Base-by-base conservation (phyloP, 345 rosid genomes). In the Citrus cavaleriei region DNA sequence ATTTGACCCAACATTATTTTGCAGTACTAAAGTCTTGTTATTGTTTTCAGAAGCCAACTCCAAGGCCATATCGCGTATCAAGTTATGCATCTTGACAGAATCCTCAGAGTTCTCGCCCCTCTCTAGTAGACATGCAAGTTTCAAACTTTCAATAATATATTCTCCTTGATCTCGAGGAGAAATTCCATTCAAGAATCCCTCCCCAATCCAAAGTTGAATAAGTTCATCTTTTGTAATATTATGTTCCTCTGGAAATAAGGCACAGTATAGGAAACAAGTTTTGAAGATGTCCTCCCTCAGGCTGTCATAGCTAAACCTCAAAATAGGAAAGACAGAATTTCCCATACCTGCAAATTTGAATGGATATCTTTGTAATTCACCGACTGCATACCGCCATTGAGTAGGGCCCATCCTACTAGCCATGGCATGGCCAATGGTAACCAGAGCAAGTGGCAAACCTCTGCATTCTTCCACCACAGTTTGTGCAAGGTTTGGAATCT, bases 41-140 rank as follows among this genome's bases (percentile, higher is more conserved):
- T 30, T 2, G 0, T 14, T 51, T 16, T 12, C 14, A 21, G 68
- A 37, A 46, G 77, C 77, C 38, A 76, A 13, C 79, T 80, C 80
- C 14, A 72, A 67, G 1, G 87, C 82, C 86, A 83, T 81, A 46
- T 78, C 80, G 0, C 73, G 82, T 28, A 86, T 14, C 3, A 83
- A 27, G 2, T 78, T 82, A 5, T 84, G 87, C 85, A 84, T 82
- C 35, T 67, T 78, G 1, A 78, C 42, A 68, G 21, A 1, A 1
- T 18, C 10, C 7, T 54, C 66, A 9, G 34, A 42, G 0, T 70
- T 16, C 12, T 46, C 76, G 67, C 40, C 57, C 30, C 3, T 65
- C 37, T 84, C 84, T 5, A 87, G 30, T 6, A 84, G 57, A 71
- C 78, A 68, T 2, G 87, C 76, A n/a, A 13, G 65, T 68, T 70